phyloP scores from a whole-genome alignment of 495 filamentous ascomycete genomes.

The Usnea hakonensis region DNA sequence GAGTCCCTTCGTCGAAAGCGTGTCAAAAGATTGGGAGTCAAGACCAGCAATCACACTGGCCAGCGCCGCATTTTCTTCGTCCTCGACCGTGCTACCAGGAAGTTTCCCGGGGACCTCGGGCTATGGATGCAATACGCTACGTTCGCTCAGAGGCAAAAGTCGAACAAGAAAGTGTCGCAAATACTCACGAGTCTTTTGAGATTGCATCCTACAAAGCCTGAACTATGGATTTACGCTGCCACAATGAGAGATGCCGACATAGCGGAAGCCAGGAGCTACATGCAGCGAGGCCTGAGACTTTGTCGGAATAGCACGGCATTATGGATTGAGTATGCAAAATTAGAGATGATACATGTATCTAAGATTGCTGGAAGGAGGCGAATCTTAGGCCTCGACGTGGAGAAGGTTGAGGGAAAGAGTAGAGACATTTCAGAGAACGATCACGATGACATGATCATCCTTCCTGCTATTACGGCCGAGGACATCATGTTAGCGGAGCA shows the following conservation, averaged over 20 bases:
- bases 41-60: conserved; percentile 52
- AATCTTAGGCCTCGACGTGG: conserved; percentile 59
- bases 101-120: conserved; percentile 71
- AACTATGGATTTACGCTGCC: conserved; percentile 84
- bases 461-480: conserved; percentile 56
- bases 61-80: conserved; percentile 80
- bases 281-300: conserved; percentile 82
- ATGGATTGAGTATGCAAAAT: conserved; percentile 84
- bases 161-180: conserved; percentile 69
- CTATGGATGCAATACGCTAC: conserved; percentile 93
- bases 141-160: conserved; percentile 66
- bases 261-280: conserved; percentile 72
- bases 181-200: conserved; percentile 71
- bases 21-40: conserved; percentile 69
- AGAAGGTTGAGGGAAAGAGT: conserved; percentile 38
- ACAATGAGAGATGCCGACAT: conserved; percentile 75
- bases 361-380: conserved; percentile 66
- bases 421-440: conserved; percentile 36
- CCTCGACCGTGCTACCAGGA: conserved; percentile 77
- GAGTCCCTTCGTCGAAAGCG: conserved; percentile 75
- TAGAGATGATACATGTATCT: conserved; percentile 86
- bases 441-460: conserved; percentile 49
- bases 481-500: conserved; percentile 53
- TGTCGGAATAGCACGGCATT: conserved; percentile 62
- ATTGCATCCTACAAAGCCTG: conserved; percentile 73